Percentiles rank a stretch among this genome's conserved stretches.
Evolutionary conservation across 2,329 filamentous ascomycete genomes (phyloP).

Genomic region (Didymosphaeria variabile): DNA sequence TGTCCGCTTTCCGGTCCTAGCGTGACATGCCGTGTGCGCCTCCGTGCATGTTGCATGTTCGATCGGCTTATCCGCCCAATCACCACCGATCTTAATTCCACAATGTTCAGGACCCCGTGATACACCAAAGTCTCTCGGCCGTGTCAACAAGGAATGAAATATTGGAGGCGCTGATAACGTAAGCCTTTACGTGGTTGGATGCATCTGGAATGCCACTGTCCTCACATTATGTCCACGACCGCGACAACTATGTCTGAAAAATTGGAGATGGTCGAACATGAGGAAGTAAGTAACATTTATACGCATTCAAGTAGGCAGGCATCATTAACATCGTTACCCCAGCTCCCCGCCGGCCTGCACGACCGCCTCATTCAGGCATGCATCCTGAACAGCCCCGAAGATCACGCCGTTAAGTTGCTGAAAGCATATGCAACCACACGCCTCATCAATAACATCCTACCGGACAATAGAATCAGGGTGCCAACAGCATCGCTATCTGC

Average conservation of each 20-base stretch:
- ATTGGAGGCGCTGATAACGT: conserved; percentile 8
- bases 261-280: not conserved
- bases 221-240: not conserved
- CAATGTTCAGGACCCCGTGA: not conserved
- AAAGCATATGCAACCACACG: not conserved
- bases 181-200: not conserved
- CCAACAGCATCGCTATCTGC: not conserved
- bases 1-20: not conserved
- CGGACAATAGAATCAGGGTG: not conserved
- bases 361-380: conserved; percentile 1
- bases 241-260: not conserved
- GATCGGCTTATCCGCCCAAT: not conserved
- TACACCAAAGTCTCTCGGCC: not conserved
- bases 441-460: not conserved
- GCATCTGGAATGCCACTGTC: not conserved
- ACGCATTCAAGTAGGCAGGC: not conserved
- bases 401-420: not conserved
- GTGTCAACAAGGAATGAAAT: not conserved
- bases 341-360: not conserved
- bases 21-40: not conserved
- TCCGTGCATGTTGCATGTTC: not conserved
- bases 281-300: not conserved
- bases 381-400: not conserved
- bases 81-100: not conserved
- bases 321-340: not conserved